Evolutionary conservation across 768 basidiomycete species (phyloP).

Genomic region (Polyporus arcularius): DNA sequence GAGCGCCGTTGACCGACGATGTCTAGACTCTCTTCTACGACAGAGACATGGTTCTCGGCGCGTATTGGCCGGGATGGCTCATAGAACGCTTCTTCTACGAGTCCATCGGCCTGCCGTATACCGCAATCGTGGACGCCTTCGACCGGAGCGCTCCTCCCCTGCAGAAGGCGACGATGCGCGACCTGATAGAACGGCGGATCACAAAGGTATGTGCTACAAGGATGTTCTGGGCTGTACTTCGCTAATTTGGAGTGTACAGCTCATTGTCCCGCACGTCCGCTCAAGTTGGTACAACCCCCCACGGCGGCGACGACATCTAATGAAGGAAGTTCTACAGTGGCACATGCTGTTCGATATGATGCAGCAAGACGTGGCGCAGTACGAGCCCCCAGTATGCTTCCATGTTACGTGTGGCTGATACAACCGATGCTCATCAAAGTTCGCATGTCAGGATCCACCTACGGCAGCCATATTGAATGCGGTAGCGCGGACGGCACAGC

Average conservation of each 20-base stretch:
- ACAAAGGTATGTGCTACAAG: conserved; percentile 33
- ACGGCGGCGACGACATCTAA: conserved; percentile 62
- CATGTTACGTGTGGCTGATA: not conserved
- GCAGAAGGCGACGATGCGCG: conserved; percentile 29
- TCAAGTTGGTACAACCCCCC: conserved; percentile 71
- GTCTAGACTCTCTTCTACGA: conserved; percentile 59
- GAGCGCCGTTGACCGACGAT: not conserved
- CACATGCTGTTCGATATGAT: conserved; percentile 59
- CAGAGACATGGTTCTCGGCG: conserved; percentile 52
- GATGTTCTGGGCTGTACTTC: not conserved
- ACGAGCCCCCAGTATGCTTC: conserved; percentile 21
- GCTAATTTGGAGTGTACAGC: conserved; percentile 36
- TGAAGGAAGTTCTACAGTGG: conserved; percentile 67
- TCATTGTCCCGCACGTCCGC: conserved; percentile 57
- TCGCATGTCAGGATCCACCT: conserved; percentile 15
- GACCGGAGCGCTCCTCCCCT: conserved; percentile 24
- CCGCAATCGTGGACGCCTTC: conserved; percentile 42
- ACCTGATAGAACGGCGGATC: conserved; percentile 40
- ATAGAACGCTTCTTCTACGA: conserved; percentile 67
- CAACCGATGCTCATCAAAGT: not conserved
- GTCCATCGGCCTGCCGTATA: conserved; percentile 57
- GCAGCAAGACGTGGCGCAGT: conserved; percentile 26
- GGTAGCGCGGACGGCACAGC: conserved; percentile 49
- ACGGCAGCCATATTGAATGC: conserved; percentile 9
- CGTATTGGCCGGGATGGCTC: conserved; percentile 53